Percentiles rank a stretch among this genome's conserved stretches.
Evolutionary conservation across 169 alveolate genomes (phyloP).

Genomic region (Plasmodium coatneyi): DNA sequence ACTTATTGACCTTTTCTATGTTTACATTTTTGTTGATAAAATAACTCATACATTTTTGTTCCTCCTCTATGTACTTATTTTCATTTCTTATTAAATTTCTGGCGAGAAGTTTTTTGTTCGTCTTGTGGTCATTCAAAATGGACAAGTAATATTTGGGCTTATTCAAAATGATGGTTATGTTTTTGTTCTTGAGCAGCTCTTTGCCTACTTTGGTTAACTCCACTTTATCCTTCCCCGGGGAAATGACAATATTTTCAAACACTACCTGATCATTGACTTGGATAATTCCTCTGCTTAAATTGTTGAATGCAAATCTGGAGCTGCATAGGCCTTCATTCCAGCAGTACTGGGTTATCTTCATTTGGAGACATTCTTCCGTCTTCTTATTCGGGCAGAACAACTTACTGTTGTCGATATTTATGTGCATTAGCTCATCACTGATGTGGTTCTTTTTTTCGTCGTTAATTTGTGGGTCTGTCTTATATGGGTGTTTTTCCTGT

Average conservation of each 20-base stretch:
- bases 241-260: conserved; percentile 24
- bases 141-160: conserved; percentile 71
- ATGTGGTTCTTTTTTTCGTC: neutral
- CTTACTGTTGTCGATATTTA: conserved; percentile 64
- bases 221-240: conserved; percentile 14
- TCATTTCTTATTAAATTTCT: conserved; percentile 74
- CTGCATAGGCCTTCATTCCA: conserved; percentile 64
- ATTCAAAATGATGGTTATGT: conserved; percentile 62
- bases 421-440: conserved; percentile 18
- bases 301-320: conserved; percentile 60
- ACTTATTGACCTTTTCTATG: conserved; percentile 61
- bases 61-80: conserved; percentile 71
- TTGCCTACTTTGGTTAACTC: conserved; percentile 62
- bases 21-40: conserved; percentile 61
- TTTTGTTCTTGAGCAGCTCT: conserved; percentile 41
- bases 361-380: neutral
- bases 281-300: conserved; percentile 55
- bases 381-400: neutral
- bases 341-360: conserved; percentile 48
- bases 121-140: conserved; percentile 47
- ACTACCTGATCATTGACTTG: conserved; percentile 57
- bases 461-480: neutral
- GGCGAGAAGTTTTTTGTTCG: conserved; percentile 52
- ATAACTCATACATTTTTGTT: conserved; percentile 77
- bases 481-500: neutral